Percentiles rank a stretch among this genome's conserved stretches.
Conservation (phyloP, 495 filamentous ascomycete genomes). For the Parmelia sp. region DNA sequence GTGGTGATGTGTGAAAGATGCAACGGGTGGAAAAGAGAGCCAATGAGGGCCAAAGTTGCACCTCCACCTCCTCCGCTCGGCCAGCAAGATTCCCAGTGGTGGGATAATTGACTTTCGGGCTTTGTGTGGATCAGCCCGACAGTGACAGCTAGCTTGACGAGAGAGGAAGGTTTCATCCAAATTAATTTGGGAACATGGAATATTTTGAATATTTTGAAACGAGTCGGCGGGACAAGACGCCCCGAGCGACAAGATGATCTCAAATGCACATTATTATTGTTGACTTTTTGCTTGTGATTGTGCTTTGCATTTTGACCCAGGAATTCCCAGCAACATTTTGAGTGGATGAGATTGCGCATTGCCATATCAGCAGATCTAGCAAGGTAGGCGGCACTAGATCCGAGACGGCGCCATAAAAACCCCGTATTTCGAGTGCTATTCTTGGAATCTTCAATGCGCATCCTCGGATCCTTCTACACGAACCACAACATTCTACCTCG, state of each 20-base stretch:
- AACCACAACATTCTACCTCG: neutral
- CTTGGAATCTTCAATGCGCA: neutral
- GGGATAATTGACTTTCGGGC: constrained; percentile 4
- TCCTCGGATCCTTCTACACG: neutral
- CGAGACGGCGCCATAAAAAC: constrained; percentile 22
- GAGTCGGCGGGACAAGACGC: neutral
- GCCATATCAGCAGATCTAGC: too few species aligned
- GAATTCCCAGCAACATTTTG: neutral
- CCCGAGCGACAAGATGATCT: neutral
- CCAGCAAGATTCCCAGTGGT: too few species aligned
- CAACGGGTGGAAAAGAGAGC: neutral
- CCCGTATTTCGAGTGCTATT: too few species aligned
- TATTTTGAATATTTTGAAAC: too few species aligned
- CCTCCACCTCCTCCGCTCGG: neutral
- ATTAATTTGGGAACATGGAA: too few species aligned
- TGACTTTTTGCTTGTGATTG: neutral
- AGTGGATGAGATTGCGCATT: too few species aligned
- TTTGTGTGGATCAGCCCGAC: neutral
- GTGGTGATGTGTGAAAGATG: too few species aligned
- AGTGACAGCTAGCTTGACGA: too few species aligned
- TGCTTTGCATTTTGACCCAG: too few species aligned
- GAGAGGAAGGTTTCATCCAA: too few species aligned
- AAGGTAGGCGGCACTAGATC: neutral
- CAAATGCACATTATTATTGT: too few species aligned
- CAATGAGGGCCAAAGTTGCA: neutral